Base-by-base conservation (phyloP, 2,329 filamentous ascomycete species). In the Aotearoamyces nothofagi region DNA sequence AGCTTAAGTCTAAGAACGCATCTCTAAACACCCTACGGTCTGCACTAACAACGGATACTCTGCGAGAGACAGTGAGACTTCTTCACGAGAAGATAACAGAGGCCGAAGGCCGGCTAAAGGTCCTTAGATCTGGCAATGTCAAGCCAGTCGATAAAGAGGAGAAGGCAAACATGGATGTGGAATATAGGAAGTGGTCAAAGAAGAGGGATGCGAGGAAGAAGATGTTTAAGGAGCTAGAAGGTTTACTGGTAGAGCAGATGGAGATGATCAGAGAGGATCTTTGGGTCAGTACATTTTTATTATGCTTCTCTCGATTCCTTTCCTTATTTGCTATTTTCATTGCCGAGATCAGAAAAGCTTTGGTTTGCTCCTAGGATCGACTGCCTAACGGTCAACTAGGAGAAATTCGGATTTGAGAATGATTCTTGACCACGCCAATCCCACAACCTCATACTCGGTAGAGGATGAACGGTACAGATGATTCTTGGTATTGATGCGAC, bases 31-130 rank as follows among this genome's bases (percentile, higher is more conserved):
- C 32, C n/a, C 29, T 48, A 7, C 32, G 54, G 24, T 52, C 56
- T 8, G 57, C 57, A 8, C 56, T 69, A 10, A 61, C 66, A 10
- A 58, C 65, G 2, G 45, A 55, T 1, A 59, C 68, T 19, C 56
- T 76, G 11, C 52, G 57, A 6, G 35, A 50, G 10, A 45, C 46
- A 5, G 54, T 70, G 5, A 44, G 44, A 2, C 49, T 73, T 4
- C 55, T 61, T 33, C 34, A 39, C 3, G 58, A 66, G 37, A 62
- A 58, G 32, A 34, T 40, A 1, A 49, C 52, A 14, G 19, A 20
- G n/a, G 48, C 66, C 9, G 30, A 43, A 9, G 45, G 40, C 3
- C 49, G 57, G 3, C 41, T 74, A 16, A 43, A 46, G 9, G 51
- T 40, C 8, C 41, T 63, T 33, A 58, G 56, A 7, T 50, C 49